Evolutionary conservation across 2,329 filamentous ascomycete species (phyloP).

Genomic region (Xylaria sp.): DNA sequence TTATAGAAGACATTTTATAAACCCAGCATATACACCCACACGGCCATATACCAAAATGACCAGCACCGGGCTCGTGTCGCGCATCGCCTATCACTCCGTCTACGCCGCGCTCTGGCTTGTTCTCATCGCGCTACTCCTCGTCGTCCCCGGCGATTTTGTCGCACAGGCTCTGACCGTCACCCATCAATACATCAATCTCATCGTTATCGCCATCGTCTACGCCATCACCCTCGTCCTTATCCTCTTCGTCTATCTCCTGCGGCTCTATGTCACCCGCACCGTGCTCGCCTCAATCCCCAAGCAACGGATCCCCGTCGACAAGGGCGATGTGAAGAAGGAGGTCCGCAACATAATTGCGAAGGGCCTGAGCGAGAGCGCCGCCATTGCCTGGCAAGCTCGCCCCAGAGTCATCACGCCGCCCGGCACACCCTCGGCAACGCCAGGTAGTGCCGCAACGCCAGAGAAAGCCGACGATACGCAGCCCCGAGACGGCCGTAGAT

Average conservation of each 20-base stretch:
- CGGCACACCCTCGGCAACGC: constrained; percentile 39
- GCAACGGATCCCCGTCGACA: constrained; percentile 85
- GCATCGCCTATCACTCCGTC: constrained; percentile 81
- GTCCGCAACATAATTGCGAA: constrained; percentile 81
- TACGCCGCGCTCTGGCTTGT: constrained; percentile 82
- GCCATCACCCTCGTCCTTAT: constrained; percentile 76
- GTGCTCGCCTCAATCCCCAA: constrained; percentile 87
- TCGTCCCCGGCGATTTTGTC: constrained; percentile 84
- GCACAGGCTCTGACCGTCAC: constrained; percentile 75
- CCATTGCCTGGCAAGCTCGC: constrained; percentile 80
- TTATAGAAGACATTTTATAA: not conserved
- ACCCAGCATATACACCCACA: not conserved
- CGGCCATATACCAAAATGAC: constrained; percentile 51
- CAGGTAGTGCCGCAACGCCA: constrained; percentile 31
- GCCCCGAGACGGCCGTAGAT: constrained; percentile 37
- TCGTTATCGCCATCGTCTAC: constrained; percentile 82
- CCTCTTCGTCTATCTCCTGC: constrained; percentile 79
- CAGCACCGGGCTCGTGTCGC: constrained; percentile 69
- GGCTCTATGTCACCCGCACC: constrained; percentile 88
- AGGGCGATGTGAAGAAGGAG: constrained; percentile 79
- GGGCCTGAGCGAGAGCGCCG: constrained; percentile 79
- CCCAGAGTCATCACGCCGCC: constrained; percentile 66
- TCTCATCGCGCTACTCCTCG: constrained; percentile 76
- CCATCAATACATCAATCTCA: constrained; percentile 79
- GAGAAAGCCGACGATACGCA: constrained; percentile 11